A percentile compares a stretch with the other conserved stretches of the same genome.
Evolutionary conservation across 805 yeast genomes (phyloP).

Genomic region (Saccharomycopsis olivae): DNA sequence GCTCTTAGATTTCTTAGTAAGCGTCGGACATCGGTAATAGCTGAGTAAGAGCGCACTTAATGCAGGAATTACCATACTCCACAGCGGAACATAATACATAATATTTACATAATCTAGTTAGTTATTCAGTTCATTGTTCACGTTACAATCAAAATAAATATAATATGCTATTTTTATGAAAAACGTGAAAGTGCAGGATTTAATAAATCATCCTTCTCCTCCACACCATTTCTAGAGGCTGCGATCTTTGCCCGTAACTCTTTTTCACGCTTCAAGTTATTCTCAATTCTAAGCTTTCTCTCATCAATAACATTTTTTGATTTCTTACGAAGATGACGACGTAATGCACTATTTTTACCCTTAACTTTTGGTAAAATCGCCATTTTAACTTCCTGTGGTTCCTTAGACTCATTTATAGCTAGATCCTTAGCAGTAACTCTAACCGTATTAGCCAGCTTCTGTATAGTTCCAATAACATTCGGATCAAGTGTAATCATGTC

Average conservation of each 20-base stretch:
- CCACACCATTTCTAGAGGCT: constrained; percentile 21
- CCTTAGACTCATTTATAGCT: constrained; percentile 32
- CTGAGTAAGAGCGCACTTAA: too few species aligned
- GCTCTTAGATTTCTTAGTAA: too few species aligned
- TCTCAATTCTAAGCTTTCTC: constrained; percentile 28
- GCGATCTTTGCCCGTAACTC: constrained; percentile 44
- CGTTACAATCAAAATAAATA: too few species aligned
- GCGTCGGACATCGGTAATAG: too few species aligned
- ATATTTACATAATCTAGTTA: too few species aligned
- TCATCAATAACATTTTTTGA: constrained; percentile 22
- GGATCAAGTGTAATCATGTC: constrained; percentile 93
- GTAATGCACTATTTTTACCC: constrained; percentile 75
- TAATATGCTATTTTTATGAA: too few species aligned
- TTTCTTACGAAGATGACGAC: constrained; percentile 42
- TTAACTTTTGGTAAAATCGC: constrained; percentile 57
- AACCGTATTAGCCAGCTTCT: constrained; percentile 49
- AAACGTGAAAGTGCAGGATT: constrained; percentile 42
- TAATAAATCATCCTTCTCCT: constrained; percentile 41
- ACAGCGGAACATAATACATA: too few species aligned
- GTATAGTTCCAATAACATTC: constrained; percentile 72
- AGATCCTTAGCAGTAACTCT: constrained; percentile 56
- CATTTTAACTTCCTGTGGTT: constrained; percentile 32
- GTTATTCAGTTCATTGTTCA: too few species aligned
- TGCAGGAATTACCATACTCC: too few species aligned
- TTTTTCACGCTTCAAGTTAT: constrained; percentile 56